Conservation (phyloP, 2,329 filamentous ascomycete genomes). For the Colletotrichum orbiculare region DNA sequence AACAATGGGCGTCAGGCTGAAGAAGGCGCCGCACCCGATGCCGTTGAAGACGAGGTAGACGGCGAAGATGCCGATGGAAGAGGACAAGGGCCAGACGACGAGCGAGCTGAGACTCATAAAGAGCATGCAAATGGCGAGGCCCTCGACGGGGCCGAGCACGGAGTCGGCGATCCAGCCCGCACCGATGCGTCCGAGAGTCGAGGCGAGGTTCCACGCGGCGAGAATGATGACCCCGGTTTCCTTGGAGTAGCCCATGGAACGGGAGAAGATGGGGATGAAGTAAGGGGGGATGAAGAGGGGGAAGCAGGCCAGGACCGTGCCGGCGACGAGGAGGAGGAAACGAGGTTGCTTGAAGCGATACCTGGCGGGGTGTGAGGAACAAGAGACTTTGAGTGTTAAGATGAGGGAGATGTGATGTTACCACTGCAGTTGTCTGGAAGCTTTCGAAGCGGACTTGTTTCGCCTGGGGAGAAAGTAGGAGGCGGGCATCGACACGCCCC, state of each 20-base stretch:
- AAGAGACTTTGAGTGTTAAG: neutral
- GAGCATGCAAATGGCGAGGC: slow-evolving; percentile 41
- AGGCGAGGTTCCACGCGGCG: slow-evolving; percentile 43
- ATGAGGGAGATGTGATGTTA: slow-evolving; percentile 4
- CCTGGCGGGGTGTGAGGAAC: slow-evolving; percentile 30
- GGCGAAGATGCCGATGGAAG: slow-evolving; percentile 38
- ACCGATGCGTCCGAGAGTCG: slow-evolving; percentile 41
- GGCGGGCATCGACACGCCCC: slow-evolving; percentile 43
- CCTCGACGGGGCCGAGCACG: slow-evolving; percentile 42
- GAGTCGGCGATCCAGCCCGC: slow-evolving; percentile 43
- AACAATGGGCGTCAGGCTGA: slow-evolving; percentile 42
- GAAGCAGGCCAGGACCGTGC: slow-evolving; percentile 41
- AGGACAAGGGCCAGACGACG: slow-evolving; percentile 43
- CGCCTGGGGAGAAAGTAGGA: slow-evolving; percentile 38
- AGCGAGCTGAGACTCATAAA: slow-evolving; percentile 41
- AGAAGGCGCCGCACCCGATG: slow-evolving; percentile 44
- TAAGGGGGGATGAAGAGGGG: slow-evolving; percentile 44
- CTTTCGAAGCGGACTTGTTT: neutral
- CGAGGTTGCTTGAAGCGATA: slow-evolving; percentile 40
- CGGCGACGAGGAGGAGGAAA: slow-evolving; percentile 41
- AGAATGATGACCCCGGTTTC: slow-evolving; percentile 39
- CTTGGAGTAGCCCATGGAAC: slow-evolving; percentile 39
- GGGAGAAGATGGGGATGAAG: slow-evolving; percentile 43
- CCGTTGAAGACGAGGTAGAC: slow-evolving; percentile 43
- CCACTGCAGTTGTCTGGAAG: slow-evolving; percentile 40